Conservation (phyloP, 2,329 filamentous ascomycete species). For the Ascochyta fabae region DNA sequence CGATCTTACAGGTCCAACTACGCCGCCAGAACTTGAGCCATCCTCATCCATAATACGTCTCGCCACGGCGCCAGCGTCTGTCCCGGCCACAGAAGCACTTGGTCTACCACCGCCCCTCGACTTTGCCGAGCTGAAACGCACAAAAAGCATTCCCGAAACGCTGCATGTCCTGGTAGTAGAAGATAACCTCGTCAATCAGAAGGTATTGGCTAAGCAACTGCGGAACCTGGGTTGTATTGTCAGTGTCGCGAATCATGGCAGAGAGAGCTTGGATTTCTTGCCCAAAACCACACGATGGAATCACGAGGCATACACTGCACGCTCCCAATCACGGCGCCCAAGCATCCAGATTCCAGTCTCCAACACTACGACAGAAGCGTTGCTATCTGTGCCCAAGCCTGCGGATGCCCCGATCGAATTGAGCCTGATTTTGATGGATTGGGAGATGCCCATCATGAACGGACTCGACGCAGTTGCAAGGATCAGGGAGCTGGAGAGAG, state of each 20-base stretch:
- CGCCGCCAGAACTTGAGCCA: background rate
- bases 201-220: constrained; percentile 51
- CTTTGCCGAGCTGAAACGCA: constrained; percentile 14
- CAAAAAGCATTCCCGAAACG: constrained; percentile 14
- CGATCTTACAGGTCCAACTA: background rate
- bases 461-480: constrained; percentile 35
- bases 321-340: background rate
- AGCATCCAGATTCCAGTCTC: constrained; percentile 58
- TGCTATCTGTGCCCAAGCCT: background rate
- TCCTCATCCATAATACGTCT: background rate
- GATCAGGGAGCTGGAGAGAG: constrained; percentile 35
- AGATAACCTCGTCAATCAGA: constrained; percentile 53
- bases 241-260: constrained; percentile 48
- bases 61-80: background rate
- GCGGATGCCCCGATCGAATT: constrained; percentile 14
- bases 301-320: background rate
- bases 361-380: constrained; percentile 11
- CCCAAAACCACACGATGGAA: constrained; percentile 36
- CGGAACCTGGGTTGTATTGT: constrained; percentile 46
- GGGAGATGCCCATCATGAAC: constrained; percentile 47
- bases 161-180: constrained; percentile 43
- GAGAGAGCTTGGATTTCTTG: constrained; percentile 46
- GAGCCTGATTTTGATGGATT: constrained; percentile 41
- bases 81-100: constrained; percentile 5
- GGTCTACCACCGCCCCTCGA: constrained; percentile 14